A percentile compares a stretch with the other conserved stretches of the same genome.
Conservation (phyloP, 192 early-diverging fungal genomes). For the Gigaspora rosea region DNA sequence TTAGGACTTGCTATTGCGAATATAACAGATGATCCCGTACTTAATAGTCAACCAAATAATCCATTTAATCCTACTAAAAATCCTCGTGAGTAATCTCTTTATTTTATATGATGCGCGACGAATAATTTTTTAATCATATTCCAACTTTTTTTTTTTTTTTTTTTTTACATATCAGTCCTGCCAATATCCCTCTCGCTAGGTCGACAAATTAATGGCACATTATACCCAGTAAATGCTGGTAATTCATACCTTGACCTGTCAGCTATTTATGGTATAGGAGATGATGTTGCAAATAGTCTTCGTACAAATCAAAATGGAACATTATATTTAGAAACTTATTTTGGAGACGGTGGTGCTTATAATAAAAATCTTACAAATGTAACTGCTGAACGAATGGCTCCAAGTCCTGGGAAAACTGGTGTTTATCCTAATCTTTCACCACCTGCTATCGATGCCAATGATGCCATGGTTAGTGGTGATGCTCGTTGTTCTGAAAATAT, state of each 20-base stretch:
- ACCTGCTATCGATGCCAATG: not conserved
- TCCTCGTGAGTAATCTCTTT: not conserved
- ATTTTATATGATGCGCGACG: not conserved
- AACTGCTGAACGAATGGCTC: not conserved
- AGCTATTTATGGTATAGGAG: not conserved
- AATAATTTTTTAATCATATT: too few species aligned
- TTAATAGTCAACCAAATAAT: not conserved
- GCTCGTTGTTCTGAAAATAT: slow-evolving; percentile 7
- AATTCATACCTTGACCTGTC: slow-evolving; percentile 16
- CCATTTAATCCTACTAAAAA: not conserved
- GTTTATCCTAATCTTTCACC: not conserved
- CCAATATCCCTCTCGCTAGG: slow-evolving; percentile 3
- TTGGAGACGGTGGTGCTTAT: slow-evolving; percentile 12
- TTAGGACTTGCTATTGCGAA: not conserved
- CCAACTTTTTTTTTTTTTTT: too few species aligned
- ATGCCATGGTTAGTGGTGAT: slow-evolving; percentile 23
- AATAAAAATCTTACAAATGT: not conserved
- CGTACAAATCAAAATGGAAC: not conserved
- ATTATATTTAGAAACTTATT: not conserved
- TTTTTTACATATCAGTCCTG: not conserved
- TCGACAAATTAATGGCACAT: not conserved
- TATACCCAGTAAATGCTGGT: not conserved
- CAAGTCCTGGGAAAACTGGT: not conserved
- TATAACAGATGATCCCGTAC: not conserved
- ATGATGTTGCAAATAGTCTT: not conserved